Conservation (phyloP, 2,329 filamentous ascomycete species). For the Cladobotryum protrusum region DNA sequence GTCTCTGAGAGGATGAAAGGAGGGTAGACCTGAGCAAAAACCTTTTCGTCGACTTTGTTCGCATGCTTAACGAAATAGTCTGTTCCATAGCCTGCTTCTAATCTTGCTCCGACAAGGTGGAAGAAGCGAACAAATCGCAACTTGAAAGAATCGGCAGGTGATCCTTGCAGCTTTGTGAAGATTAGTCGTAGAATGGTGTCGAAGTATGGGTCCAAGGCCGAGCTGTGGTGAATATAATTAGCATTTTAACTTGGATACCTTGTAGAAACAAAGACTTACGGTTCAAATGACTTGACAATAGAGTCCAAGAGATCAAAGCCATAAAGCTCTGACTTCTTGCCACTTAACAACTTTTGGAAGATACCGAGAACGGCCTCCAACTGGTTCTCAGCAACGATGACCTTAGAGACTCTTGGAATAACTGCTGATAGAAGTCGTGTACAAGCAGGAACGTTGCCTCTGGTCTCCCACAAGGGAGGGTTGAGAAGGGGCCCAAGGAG, state of each 20-base stretch:
- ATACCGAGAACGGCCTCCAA: slow-evolving; percentile 86
- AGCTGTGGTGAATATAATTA: slow-evolving; percentile 34
- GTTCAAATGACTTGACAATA: slow-evolving; percentile 65
- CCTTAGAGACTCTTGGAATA: slow-evolving; percentile 66
- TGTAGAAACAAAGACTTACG: slow-evolving; percentile 42
- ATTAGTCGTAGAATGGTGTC: slow-evolving; percentile 73
- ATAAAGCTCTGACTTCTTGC: slow-evolving; percentile 77
- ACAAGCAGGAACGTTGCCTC: slow-evolving; percentile 88
- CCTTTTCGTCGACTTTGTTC: slow-evolving; percentile 71
- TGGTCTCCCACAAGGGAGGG: slow-evolving; percentile 82
- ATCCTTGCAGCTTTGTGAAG: slow-evolving; percentile 67
- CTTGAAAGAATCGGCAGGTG: slow-evolving; percentile 69
- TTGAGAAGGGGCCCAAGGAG: slow-evolving; percentile 73
- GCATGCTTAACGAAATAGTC: slow-evolving; percentile 86
- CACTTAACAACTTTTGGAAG: slow-evolving; percentile 81
- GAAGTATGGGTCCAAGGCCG: slow-evolving; percentile 69
- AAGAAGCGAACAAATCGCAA: slow-evolving; percentile 90
- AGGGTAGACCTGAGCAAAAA: slow-evolving; percentile 82
- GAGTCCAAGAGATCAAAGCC: slow-evolving; percentile 88
- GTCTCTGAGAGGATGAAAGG: slow-evolving; percentile 83
- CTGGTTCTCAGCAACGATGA: slow-evolving; percentile 73
- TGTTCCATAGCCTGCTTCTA: slow-evolving; percentile 76
- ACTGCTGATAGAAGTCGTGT: slow-evolving; percentile 79
- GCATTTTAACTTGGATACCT: slow-evolving; percentile 6
- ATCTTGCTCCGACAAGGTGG: slow-evolving; percentile 75